phyloP scores from a whole-genome alignment of 768 basidiomycete genomes.

The Russula sp. region DNA sequence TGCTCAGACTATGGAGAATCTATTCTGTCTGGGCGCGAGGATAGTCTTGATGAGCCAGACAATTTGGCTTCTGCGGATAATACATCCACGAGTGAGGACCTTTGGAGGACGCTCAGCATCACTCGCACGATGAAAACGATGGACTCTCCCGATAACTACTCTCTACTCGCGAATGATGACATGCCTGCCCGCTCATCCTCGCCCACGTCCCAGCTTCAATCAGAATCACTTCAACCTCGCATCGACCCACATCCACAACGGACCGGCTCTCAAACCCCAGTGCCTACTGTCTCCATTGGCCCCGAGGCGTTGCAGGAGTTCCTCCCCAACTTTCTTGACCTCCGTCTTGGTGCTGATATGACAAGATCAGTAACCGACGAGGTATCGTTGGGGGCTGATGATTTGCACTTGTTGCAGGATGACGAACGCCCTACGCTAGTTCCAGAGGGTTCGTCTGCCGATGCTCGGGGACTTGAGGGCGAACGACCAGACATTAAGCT shows the following conservation, averaged over 20 bases:
- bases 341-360: constrained; percentile 10
- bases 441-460: constrained; percentile 2
- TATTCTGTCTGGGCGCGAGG: not conserved
- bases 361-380: not conserved
- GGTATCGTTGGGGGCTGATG: not conserved
- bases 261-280: not conserved
- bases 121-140: not conserved
- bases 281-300: not conserved
- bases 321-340: constrained; percentile 30
- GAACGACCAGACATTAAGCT: constrained; percentile 7
- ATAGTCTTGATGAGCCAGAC: not conserved
- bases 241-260: not conserved
- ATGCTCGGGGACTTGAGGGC: not conserved
- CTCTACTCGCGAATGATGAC: not conserved
- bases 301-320: constrained; percentile 20
- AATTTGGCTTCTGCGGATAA: not conserved
- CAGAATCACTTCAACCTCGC: not conserved
- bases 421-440: constrained; percentile 3
- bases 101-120: constrained; percentile 7
- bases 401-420: not conserved
- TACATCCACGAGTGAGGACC: constrained; percentile 7
- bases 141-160: constrained; percentile 1
- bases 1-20: constrained; percentile 24
- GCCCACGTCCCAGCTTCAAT: not conserved
- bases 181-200: not conserved